Percentiles rank a stretch among this genome's conserved stretches.
Evolutionary conservation across 2,329 filamentous ascomycete genomes (phyloP).

Genomic region (Fusarium floridanum): DNA sequence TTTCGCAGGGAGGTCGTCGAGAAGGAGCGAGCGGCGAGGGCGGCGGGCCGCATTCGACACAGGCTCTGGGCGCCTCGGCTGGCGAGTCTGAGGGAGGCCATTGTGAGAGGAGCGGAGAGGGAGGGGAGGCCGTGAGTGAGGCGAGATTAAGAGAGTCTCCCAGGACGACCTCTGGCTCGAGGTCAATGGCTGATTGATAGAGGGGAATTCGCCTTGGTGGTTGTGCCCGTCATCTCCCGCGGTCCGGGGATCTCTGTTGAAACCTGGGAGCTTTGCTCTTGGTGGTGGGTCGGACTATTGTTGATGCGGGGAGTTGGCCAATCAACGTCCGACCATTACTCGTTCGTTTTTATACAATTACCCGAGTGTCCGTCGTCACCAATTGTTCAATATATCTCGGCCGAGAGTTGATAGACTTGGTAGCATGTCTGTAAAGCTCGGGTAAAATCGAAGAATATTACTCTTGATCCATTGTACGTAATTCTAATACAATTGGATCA

Average conservation of each 20-base stretch:
- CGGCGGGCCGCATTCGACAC: constrained; percentile 62
- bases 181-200: constrained; percentile 52
- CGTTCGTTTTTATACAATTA: constrained; percentile 38
- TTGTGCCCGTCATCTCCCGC: constrained; percentile 51
- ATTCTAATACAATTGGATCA: background rate
- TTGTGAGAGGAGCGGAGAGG: constrained; percentile 57
- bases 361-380: constrained; percentile 16
- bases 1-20: constrained; percentile 74
- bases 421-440: background rate
- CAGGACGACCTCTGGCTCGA: constrained; percentile 52
- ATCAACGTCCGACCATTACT: constrained; percentile 49
- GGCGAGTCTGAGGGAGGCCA: constrained; percentile 81
- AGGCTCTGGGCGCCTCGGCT: constrained; percentile 78
- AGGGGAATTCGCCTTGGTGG: constrained; percentile 49
- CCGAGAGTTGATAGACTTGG: background rate
- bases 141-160: constrained; percentile 48
- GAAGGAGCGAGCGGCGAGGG: constrained; percentile 67
- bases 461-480: too few species aligned
- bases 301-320: constrained; percentile 50
- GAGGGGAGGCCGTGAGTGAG: constrained; percentile 45
- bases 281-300: constrained; percentile 49
- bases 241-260: constrained; percentile 42
- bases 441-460: background rate
- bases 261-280: constrained; percentile 50
- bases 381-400: constrained; percentile 19